Conservation (phyloP, 768 basidiomycete species). For the Mycena rebaudengoi region DNA sequence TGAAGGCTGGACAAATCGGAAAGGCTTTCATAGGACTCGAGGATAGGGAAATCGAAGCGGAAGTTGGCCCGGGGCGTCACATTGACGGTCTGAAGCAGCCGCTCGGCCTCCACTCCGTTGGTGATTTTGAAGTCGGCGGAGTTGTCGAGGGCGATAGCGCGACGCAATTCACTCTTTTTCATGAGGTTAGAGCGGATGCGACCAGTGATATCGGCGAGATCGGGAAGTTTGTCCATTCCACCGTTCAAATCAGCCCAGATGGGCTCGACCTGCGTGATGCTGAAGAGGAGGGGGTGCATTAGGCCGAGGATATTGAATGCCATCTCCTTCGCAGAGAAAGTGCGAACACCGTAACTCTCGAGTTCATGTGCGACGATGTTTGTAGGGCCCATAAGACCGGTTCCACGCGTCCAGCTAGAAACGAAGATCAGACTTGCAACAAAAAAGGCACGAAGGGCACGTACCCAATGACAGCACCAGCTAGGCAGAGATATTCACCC, state of each 20-base stretch:
- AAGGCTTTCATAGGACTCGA: conserved; percentile 78
- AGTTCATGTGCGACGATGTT: conserved; percentile 95
- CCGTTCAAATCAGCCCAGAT: conserved; percentile 99
- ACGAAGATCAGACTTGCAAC: conserved; percentile 14
- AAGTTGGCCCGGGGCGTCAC: conserved; percentile 98
- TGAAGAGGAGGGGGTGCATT: conserved; percentile 99
- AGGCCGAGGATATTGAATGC: conserved; percentile 99
- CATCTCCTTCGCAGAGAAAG: conserved; percentile 99
- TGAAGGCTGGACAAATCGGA: conserved; percentile 80
- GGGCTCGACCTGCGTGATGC: conserved; percentile 98
- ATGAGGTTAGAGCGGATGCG: conserved; percentile 85
- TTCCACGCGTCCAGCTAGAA: conserved; percentile 94
- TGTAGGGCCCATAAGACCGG: conserved; percentile 95
- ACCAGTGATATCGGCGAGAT: conserved; percentile 90
- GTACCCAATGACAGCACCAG: conserved; percentile 97
- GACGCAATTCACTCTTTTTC: conserved; percentile 91
- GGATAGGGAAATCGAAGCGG: conserved; percentile 90
- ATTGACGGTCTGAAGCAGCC: conserved; percentile 89
- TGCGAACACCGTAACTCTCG: conserved; percentile 92
- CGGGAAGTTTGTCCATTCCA: conserved; percentile 96
- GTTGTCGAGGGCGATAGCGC: conserved; percentile 93
- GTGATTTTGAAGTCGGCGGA: conserved; percentile 93
- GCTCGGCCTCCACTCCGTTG: conserved; percentile 91
- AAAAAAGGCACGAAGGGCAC: conserved; percentile 33
- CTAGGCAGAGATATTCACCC: conserved; percentile 98